These are phyloP conservation scores for Luffa acutangula DNA, from an alignment of 306 rosid genomes.

Conservation along the genomic window DNA sequence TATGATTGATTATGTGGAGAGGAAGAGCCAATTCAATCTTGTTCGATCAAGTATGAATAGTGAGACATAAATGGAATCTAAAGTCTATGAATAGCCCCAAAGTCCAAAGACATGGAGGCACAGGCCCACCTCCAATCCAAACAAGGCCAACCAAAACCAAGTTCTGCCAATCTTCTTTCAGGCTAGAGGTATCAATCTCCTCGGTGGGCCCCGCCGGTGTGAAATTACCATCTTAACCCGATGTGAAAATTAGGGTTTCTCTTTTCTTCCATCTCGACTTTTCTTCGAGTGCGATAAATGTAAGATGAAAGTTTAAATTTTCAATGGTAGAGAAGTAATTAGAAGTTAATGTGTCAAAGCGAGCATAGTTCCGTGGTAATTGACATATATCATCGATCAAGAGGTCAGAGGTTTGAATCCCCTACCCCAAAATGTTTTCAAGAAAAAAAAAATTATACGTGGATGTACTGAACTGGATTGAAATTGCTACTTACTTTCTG, in stretches of 20 bases:
- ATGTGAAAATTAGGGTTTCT: background rate
- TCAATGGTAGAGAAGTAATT: too few species aligned
- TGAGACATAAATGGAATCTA: background rate
- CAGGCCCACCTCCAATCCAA: background rate
- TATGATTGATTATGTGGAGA: background rate
- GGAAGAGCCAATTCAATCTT: background rate
- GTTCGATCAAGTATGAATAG: background rate
- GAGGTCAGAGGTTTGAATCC: too few species aligned
- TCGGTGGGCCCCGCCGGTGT: background rate
- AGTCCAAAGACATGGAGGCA: background rate
- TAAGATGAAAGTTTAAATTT: too few species aligned
- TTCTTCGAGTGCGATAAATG: too few species aligned
- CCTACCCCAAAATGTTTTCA: too few species aligned
- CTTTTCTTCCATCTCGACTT: background rate
- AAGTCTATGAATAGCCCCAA: conserved; percentile 3
- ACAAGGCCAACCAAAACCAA: background rate
- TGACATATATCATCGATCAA: too few species aligned
- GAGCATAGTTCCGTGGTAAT: too few species aligned
- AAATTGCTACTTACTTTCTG: background rate
- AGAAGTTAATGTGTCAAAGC: too few species aligned
- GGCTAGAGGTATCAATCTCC: background rate
- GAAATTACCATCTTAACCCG: background rate
- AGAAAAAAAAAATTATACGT: too few species aligned
- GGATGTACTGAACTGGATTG: too few species aligned
- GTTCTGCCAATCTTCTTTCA: background rate